phyloP scores from a whole-genome alignment of 768 basidiomycete species.

The Mycena sanguinolenta region DNA sequence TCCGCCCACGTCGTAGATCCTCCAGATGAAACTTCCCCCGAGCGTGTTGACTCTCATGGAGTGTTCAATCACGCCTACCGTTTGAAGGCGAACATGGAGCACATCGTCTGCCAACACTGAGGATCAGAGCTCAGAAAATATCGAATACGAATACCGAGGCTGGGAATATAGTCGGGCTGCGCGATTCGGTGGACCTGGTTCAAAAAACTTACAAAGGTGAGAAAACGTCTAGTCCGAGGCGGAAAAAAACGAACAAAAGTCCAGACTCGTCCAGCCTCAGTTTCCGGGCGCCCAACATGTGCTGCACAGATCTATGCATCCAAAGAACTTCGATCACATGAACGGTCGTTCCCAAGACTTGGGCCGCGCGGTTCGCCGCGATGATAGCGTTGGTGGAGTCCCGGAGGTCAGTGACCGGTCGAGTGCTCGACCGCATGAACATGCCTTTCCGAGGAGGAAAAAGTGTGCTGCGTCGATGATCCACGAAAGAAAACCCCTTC shows the following conservation, averaged over 20 bases:
- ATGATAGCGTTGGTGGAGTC: constrained; percentile 51
- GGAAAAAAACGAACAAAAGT: constrained; percentile 63
- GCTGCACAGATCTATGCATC: constrained; percentile 75
- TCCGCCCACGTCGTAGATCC: constrained; percentile 87
- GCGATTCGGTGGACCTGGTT: constrained; percentile 74
- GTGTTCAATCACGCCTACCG: constrained; percentile 84
- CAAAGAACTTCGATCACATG: constrained; percentile 75
- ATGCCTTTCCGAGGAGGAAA: constrained; percentile 81
- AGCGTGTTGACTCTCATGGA: constrained; percentile 76
- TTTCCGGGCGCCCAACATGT: constrained; percentile 67
- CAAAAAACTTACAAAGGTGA: constrained; percentile 67
- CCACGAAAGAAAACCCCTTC: constrained; percentile 72
- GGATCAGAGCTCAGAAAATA: constrained; percentile 12
- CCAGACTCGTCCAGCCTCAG: constrained; percentile 83
- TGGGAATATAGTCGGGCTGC: constrained; percentile 77
- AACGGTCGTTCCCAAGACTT: constrained; percentile 62
- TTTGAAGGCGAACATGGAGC: constrained; percentile 84
- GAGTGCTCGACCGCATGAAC: constrained; percentile 57
- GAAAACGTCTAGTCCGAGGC: constrained; percentile 17
- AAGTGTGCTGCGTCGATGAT: constrained; percentile 73
- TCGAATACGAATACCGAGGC: constrained; percentile 62
- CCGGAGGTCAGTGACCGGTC: constrained; percentile 53
- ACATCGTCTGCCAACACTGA: constrained; percentile 69
- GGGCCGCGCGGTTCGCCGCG: constrained; percentile 67
- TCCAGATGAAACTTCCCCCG: constrained; percentile 78